These are phyloP conservation scores for Pyrenochaeta sp. DNA, from an alignment of 2,329 filamentous ascomycete species.

Conservation along the genomic window DNA sequence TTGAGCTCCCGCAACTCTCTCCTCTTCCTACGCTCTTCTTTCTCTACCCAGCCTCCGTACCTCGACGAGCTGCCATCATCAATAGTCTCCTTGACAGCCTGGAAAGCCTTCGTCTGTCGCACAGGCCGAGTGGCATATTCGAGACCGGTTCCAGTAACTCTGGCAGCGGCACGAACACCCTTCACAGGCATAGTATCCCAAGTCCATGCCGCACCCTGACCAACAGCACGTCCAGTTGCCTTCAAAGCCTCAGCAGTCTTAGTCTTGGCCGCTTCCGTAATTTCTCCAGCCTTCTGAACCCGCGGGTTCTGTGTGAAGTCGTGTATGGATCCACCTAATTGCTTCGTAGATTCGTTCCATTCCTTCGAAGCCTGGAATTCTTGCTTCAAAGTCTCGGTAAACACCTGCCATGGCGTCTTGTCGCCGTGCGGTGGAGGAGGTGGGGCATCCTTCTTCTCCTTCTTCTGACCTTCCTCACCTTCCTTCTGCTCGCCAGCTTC, in stretches of 20 bases:
- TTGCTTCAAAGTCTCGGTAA: constrained; percentile 91
- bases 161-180: constrained; percentile 85
- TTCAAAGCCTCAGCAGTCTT: constrained; percentile 84
- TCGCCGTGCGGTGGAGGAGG: constrained; percentile 96
- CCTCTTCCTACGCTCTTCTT: constrained; percentile 86
- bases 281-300: constrained; percentile 83
- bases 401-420: constrained; percentile 99
- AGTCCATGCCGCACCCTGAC: constrained; percentile 92
- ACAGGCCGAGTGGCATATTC: constrained; percentile 96
- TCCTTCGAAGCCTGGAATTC: constrained; percentile 98
- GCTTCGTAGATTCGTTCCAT: constrained; percentile 99
- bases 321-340: constrained; percentile 85
- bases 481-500: constrained; percentile 58
- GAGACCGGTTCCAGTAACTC: constrained; percentile 82
- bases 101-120: constrained; percentile 92
- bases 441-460: constrained; percentile 70
- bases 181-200: constrained; percentile 97
- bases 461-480: constrained; percentile 60
- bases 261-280: constrained; percentile 81
- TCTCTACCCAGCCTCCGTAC: constrained; percentile 96
- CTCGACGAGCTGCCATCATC: constrained; percentile 96
- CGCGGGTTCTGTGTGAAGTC: constrained; percentile 93
- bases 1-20: constrained; percentile 76
- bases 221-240: constrained; percentile 83
- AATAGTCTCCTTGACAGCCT: constrained; percentile 91